phyloP scores from a whole-genome alignment of 176 grass and related monocot genomes.

The Alopecurus myosuroides region DNA sequence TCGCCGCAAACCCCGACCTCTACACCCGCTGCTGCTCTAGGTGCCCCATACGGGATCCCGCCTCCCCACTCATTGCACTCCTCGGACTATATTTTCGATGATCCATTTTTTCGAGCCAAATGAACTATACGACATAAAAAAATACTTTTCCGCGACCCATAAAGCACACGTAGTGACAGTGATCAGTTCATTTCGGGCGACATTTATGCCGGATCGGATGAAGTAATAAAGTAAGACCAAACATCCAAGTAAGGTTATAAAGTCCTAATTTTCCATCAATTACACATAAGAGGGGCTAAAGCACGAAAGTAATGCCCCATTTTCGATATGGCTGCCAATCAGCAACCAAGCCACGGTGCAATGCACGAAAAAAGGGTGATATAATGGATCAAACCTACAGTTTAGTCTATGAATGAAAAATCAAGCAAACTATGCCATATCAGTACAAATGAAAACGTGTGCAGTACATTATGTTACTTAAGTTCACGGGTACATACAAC shows the following conservation, averaged over 20 bases:
- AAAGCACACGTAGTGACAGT: too few relatives aligned
- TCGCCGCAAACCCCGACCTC: too few relatives aligned
- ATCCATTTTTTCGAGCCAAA: too few relatives aligned
- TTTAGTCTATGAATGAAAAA: neutral
- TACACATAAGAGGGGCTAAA: neutral
- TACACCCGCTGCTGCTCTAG: too few relatives aligned
- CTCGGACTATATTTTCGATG: too few relatives aligned
- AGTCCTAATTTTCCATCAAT: neutral
- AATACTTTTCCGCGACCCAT: too few relatives aligned
- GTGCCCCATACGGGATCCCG: too few relatives aligned
- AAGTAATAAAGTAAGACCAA: neutral
- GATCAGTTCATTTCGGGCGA: too few relatives aligned
- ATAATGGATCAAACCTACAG: neutral
- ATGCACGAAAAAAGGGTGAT: neutral
- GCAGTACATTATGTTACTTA: neutral
- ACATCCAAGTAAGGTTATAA: slow-evolving; percentile 7
- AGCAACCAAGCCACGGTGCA: neutral
- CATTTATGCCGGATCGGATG: too few relatives aligned
- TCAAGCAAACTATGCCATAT: neutral
- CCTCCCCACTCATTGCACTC: too few relatives aligned
- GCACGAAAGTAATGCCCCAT: neutral
- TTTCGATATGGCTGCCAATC: neutral
- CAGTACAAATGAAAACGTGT: neutral
- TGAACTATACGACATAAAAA: too few relatives aligned
- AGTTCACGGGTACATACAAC: neutral